A percentile compares a stretch with the other conserved stretches of the same genome.
Evolutionary conservation across 768 basidiomycete species (phyloP).

Genomic region (Suillus tomentosus): DNA sequence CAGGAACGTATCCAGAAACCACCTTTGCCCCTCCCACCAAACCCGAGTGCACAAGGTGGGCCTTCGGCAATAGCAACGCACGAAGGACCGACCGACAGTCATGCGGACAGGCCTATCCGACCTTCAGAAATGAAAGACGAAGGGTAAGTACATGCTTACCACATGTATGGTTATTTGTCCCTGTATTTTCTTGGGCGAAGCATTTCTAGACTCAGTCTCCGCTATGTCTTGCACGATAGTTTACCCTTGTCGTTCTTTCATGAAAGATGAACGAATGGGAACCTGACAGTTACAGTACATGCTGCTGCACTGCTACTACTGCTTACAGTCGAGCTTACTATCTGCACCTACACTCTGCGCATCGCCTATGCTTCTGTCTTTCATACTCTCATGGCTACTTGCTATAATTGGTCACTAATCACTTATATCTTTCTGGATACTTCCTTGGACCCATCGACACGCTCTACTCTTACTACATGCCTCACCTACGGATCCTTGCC

Average conservation of each 20-base stretch:
- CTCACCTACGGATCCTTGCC: conserved; percentile 28
- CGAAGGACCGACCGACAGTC: conserved; percentile 33
- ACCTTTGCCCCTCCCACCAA: conserved; percentile 26
- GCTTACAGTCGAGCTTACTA: conserved; percentile 32
- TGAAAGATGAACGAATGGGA: conserved; percentile 21
- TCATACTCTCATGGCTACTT: conserved; percentile 35
- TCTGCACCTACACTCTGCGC: conserved; percentile 23
- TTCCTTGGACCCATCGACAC: conserved; percentile 37
- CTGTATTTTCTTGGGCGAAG: conserved; percentile 16
- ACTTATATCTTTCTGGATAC: conserved; percentile 37
- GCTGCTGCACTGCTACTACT: conserved; percentile 23
- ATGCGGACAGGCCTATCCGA: conserved; percentile 56
- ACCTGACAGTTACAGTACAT: conserved; percentile 17
- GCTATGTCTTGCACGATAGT: conserved; percentile 17
- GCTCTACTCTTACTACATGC: conserved; percentile 18
- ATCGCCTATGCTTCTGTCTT: conserved; percentile 28
- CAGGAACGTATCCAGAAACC: conserved; percentile 58
- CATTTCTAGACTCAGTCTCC: conserved; percentile 17
- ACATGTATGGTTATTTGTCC: conserved; percentile 19
- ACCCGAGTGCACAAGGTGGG: conserved; percentile 22
- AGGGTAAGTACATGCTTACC: conserved; percentile 60
- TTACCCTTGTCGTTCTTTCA: conserved; percentile 19
- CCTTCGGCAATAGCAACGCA: conserved; percentile 39
- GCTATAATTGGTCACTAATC: conserved; percentile 37
- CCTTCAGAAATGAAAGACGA: conserved; percentile 79